Conservation (phyloP, 176 grass and related monocot genomes). For the Carex cristatella region DNA sequence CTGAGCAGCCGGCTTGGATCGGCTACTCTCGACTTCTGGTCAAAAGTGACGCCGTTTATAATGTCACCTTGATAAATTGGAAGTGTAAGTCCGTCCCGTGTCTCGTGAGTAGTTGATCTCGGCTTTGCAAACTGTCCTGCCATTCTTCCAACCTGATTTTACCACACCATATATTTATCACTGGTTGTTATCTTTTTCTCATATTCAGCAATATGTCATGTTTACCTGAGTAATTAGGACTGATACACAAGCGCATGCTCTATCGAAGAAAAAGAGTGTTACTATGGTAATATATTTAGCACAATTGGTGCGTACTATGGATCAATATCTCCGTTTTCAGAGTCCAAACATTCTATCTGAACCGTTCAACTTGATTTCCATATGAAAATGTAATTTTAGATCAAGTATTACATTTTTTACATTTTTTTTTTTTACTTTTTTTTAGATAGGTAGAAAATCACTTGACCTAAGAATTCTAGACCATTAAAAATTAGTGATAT, state of each 20-base stretch:
- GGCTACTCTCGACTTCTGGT: slow-evolving; percentile 37
- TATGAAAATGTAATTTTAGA: no score
- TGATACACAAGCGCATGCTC: not conserved
- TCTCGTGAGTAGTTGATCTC: slow-evolving; percentile 37
- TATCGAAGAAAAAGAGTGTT: not conserved
- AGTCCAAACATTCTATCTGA: no score
- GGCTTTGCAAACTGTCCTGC: slow-evolving; percentile 50
- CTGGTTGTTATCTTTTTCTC: not conserved
- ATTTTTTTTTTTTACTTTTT: no score
- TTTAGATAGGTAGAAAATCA: no score
- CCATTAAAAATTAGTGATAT: no score
- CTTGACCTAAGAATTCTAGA: no score
- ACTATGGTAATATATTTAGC: no score
- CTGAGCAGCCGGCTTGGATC: slow-evolving; percentile 36
- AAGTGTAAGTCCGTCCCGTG: slow-evolving; percentile 34
- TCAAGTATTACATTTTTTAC: no score
- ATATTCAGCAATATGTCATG: not conserved
- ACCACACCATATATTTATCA: not conserved
- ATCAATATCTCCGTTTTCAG: no score
- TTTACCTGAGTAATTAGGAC: not conserved
- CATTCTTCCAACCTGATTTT: slow-evolving; percentile 47
- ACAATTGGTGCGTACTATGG: no score
- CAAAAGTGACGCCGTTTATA: slow-evolving; percentile 37
- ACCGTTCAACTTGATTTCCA: no score
- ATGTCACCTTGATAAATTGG: slow-evolving; percentile 46